These are phyloP conservation scores for Quercus agrifolia DNA, from an alignment of 306 rosid species.

Conservation along the genomic window DNA sequence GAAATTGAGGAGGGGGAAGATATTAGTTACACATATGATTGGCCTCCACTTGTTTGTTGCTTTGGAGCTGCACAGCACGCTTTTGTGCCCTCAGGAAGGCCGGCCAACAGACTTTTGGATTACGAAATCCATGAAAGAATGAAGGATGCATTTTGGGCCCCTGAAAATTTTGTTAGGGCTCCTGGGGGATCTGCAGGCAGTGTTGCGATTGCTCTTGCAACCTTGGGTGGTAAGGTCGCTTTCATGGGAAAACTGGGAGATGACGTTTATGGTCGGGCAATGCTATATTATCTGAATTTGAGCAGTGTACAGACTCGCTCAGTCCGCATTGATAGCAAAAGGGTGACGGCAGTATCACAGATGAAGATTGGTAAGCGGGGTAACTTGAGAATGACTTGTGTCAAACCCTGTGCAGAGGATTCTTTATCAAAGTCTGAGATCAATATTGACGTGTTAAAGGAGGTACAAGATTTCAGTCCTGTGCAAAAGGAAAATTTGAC, in stretches of 20 bases:
- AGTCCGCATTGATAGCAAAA: conserved; percentile 58
- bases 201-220: conserved; percentile 89
- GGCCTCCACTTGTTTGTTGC: conserved; percentile 99
- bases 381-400: conserved; percentile 66
- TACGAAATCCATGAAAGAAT: conserved; percentile 71
- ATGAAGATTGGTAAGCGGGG: conserved; percentile 85
- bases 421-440: conserved; percentile 71
- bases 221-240: conserved; percentile 89
- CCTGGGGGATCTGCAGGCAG: conserved; percentile 86
- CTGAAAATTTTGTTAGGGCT: conserved; percentile 71
- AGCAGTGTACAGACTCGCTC: conserved; percentile 91
- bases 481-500: conserved; percentile 6
- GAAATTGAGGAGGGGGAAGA: conserved; percentile 71
- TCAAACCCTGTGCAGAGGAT: conserved; percentile 86
- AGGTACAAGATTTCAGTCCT: conserved; percentile 52
- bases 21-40: conserved; percentile 65
- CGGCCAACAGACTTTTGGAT: conserved; percentile 73
- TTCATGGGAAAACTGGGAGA: conserved; percentile 97
- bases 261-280: conserved; percentile 76
- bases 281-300: conserved; percentile 75
- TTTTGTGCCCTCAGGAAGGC: conserved; percentile 88
- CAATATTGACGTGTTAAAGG: conserved; percentile 82
- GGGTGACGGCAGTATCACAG: conserved; percentile 57
- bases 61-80: conserved; percentile 91
- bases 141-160: conserved; percentile 78